Evolutionary conservation across 2,329 filamentous ascomycete species (phyloP), one percentile per base, ranked within the genome.

Genomic region (Eutypa lata): DNA sequence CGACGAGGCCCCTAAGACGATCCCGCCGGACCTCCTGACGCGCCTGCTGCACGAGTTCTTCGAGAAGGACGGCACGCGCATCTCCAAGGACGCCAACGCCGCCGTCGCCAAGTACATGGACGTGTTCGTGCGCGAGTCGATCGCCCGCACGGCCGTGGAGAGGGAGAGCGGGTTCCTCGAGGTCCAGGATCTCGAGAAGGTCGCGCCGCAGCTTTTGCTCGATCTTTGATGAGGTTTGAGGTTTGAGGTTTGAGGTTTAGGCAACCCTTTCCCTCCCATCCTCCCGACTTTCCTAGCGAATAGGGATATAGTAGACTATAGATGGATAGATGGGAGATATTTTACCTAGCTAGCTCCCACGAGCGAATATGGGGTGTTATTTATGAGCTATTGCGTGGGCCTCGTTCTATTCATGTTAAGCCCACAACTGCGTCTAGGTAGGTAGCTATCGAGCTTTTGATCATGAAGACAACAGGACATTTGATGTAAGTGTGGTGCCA

Each of bases 151-250:
- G 38, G 83, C 86, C 10, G 84, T 85, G 53, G 88, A 90, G 75
- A 86, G 87, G 66, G 76, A 76, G 31, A 78, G 83, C 53, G 85
- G 82, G 3, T 91, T 92, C 65, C 68, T 93, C 35, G 90, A 94
- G 82, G 87, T 95, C 45, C 91, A 95, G 66, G 92, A 97, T 74
- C 68, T 97, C 55, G 92, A 97, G 74, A 94, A 90, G 71, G 77
- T 95, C 62, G 88, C 89, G 14, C 89, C 90, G 51, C 90, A 96
- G 71, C 74, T 97, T 65, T 72, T 96, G 62, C 77, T 97, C 68
- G 93, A 97, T 71, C 89, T 97, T 57, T 96, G 73, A 79, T 7
- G 31, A 14, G 31, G 31, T 8, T 8, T 7, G 31, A 8, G 8
- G 31, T 7, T 14, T 14, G 14, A 35, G 14, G 31, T 14, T 35